Evolutionary conservation across 164 flowering plant species (phyloP), one percentile per base, ranked within the genome.

Genomic region (Liriodendron chinense): DNA sequence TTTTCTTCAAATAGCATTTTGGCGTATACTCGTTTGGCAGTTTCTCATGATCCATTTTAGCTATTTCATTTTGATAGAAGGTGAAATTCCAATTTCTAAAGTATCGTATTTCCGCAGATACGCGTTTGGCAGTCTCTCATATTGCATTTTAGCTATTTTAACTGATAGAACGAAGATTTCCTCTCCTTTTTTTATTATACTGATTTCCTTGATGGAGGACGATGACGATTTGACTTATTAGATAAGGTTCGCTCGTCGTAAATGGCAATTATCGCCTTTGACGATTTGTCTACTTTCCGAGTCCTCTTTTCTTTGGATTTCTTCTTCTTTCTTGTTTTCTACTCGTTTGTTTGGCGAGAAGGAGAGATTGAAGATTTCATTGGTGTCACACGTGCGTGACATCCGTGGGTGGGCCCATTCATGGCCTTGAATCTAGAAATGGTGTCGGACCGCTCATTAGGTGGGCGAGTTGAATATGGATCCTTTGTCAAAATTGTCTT

Each of bases 201-300:
- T 53, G 59, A 53, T 53, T 53, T 24, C 6, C 14, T 65, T 21
- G 6, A 1, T 22, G 24, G 68, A 65, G 68, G 68, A 65, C 26
- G 68, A 65, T 65, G 68, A 65, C n/a, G 68, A 65, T 53, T 53
- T 16, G 18, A 53, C 12, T 53, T 12, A 65, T 65, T 22, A 1
- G 22, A 65, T 9, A 65, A 65, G 68, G 68, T 65, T 65, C 68
- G 68, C 68, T 65, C 68, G 68, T 65, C 68, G 68, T 65, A 65
- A 65, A 22, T 23, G 68, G 59, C 59, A 53, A 2, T 25, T 65
- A 22, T 24, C 9, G 18, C 26, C 68, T 14, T 65, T 65, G 68
- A 65, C 68, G 68, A 65, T 23, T 12, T 25, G n/a, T 65, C 13
- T 24, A 65, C 9, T 34, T 22, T 10, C 68, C 28, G 2, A 65